Percentiles rank a stretch among this genome's conserved stretches.
Conservation (phyloP, 805 yeast species). For the Ogataea pilisensis region DNA sequence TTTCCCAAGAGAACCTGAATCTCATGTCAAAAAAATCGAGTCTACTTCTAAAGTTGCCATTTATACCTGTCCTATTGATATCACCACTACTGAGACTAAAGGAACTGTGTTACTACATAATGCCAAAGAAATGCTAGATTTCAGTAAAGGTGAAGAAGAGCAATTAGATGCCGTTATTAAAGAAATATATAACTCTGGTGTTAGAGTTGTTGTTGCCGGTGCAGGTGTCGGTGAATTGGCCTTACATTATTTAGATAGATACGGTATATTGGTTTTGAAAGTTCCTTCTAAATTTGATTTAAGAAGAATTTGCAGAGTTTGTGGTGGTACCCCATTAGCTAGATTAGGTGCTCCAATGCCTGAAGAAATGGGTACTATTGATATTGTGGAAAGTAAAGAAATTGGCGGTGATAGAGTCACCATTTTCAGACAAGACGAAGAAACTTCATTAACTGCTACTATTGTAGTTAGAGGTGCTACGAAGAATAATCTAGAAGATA, state of each 20-base stretch:
- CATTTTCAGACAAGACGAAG: constrained; percentile 74
- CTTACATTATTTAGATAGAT: constrained; percentile 85
- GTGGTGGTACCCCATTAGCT: constrained; percentile 96
- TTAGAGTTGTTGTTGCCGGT: constrained; percentile 89
- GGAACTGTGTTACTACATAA: constrained; percentile 95
- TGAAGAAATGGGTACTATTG: constrained; percentile 87
- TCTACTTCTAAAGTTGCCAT: constrained; percentile 81
- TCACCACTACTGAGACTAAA: constrained; percentile 95
- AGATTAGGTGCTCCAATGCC: constrained; percentile 93
- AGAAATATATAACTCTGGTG: constrained; percentile 80
- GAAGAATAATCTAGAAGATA: constrained; percentile 85
- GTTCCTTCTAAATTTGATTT: constrained; percentile 93
- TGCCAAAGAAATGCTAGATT: constrained; percentile 95
- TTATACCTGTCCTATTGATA: constrained; percentile 90
- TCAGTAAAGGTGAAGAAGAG: constrained; percentile 93
- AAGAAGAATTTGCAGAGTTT: constrained; percentile 90
- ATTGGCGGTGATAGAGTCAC: constrained; percentile 98
- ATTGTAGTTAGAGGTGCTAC: constrained; percentile 96
- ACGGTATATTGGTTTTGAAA: constrained; percentile 76
- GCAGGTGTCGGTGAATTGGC: constrained; percentile 91
- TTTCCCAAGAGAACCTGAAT: constrained; percentile 96
- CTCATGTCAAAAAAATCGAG: constrained; percentile 63
- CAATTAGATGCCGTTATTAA: constrained; percentile 84
- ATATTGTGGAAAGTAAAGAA: constrained; percentile 84
- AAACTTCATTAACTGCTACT: constrained; percentile 78